These are phyloP conservation scores for Eucalyptus cladocalyx DNA, from an alignment of 345 rosid genomes.

Conservation along the genomic window DNA sequence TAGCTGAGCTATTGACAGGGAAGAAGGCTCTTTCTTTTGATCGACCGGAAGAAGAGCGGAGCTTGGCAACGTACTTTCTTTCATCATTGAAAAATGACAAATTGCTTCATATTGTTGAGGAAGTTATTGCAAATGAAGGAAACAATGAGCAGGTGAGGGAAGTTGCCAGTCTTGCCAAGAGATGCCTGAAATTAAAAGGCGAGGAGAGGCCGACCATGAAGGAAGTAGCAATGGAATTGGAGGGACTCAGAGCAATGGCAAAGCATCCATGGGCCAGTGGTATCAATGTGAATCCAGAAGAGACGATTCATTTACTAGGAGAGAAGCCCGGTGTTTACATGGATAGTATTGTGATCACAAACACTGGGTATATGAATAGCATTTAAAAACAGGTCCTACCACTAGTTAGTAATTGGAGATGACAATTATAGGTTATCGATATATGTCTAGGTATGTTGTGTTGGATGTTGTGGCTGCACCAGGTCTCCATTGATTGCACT, in stretches of 20 bases:
- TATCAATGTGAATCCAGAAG: no score
- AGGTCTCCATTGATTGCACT: no score
- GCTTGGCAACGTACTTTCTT: constrained; percentile 5
- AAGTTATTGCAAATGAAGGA: not conserved
- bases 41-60: constrained; percentile 6
- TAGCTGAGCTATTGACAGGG: constrained; percentile 22
- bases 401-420: no score
- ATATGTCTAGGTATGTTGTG: no score
- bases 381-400: no score
- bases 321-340: no score
- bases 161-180: constrained; percentile 5
- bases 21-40: not conserved
- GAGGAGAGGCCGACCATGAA: constrained; percentile 8
- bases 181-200: constrained; percentile 11
- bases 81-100: constrained; percentile 12
- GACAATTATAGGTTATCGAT: no score
- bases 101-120: constrained; percentile 6
- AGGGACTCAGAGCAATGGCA: not conserved
- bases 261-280: not conserved
- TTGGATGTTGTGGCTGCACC: no score
- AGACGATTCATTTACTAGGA: no score
- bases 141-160: not conserved
- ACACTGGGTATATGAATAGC: no score
- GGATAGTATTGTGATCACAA: no score
- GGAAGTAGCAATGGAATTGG: constrained; percentile 12